Evolutionary conservation across 2,329 filamentous ascomycete species (phyloP).

Genomic region (Penicillium sp.): DNA sequence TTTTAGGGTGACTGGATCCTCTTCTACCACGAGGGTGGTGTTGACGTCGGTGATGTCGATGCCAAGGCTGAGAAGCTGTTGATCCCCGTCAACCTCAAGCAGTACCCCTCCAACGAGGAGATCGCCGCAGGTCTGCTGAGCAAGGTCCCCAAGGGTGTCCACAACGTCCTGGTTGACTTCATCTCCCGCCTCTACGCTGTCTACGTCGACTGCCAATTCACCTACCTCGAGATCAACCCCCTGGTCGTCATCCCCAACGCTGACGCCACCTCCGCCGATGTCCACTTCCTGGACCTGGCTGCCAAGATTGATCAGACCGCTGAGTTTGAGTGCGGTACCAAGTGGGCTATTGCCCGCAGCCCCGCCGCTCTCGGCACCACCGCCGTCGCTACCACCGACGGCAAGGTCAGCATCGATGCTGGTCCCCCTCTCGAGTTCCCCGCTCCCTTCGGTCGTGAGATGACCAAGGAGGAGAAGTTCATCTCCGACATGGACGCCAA

Average conservation of each 20-base stretch:
- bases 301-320: conserved; percentile 99
- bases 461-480: conserved; percentile 98
- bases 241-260: conserved; percentile 96
- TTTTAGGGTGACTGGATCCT: conserved; percentile 96
- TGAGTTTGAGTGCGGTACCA: conserved; percentile 98
- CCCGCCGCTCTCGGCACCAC: conserved; percentile 85
- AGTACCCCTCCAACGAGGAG: conserved; percentile 95
- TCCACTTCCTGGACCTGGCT: conserved; percentile 97
- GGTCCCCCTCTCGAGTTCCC: conserved; percentile 99
- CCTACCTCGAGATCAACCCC: conserved; percentile 99
- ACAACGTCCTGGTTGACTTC: conserved; percentile 99
- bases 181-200: conserved; percentile 97
- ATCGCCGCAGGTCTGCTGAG: conserved; percentile 82
- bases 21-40: conserved; percentile 99
- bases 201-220: conserved; percentile 99
- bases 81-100: conserved; percentile 88
- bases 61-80: conserved; percentile 98
- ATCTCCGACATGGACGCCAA: conserved; percentile 98
- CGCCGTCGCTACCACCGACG: conserved; percentile 61
- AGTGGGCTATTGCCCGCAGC: conserved; percentile 96
- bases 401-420: conserved; percentile 90
- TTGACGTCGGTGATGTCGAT: conserved; percentile 98
- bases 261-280: conserved; percentile 85
- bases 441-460: conserved; percentile 95
- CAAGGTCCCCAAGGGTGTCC: conserved; percentile 91